Percentiles rank a stretch among this genome's conserved stretches.
Evolutionary conservation across 495 filamentous ascomycete species (phyloP).

Genomic region (Xanthoparmelia taractica): DNA sequence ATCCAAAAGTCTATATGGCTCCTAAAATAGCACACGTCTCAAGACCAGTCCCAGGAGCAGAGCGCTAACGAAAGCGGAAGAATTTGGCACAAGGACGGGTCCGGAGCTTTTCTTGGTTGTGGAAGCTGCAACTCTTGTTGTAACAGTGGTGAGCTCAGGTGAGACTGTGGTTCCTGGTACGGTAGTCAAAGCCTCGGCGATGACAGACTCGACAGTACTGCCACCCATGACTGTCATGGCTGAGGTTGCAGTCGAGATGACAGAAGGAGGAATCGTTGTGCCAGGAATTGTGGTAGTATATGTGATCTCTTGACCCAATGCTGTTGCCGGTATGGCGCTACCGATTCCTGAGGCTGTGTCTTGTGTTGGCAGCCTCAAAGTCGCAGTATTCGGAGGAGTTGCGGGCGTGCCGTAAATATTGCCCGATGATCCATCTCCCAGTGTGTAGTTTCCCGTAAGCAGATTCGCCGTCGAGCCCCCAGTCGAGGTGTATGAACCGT

Average conservation of each 20-base stretch:
- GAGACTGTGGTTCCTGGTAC: conserved; percentile 18
- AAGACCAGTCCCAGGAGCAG: neutral
- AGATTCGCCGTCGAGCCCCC: conserved; percentile 32
- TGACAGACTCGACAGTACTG: conserved; percentile 1
- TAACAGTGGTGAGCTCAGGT: conserved; percentile 17
- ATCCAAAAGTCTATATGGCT: neutral
- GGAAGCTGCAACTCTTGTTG: conserved; percentile 16
- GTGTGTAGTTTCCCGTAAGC: conserved; percentile 32
- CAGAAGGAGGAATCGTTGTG: conserved; percentile 19
- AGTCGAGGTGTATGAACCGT: conserved; percentile 30
- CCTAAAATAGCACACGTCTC: neutral
- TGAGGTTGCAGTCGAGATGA: conserved; percentile 13
- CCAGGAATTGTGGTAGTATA: conserved; percentile 22
- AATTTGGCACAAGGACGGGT: neutral
- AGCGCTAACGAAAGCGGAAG: neutral
- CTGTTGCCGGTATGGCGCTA: conserved; percentile 31
- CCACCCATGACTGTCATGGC: conserved; percentile 7
- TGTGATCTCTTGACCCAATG: conserved; percentile 25
- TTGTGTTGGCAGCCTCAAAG: conserved; percentile 34
- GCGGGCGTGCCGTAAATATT: conserved; percentile 33
- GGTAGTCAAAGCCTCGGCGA: conserved; percentile 17
- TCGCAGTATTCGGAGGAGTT: conserved; percentile 32
- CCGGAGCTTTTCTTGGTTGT: conserved; percentile 17
- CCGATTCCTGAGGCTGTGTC: conserved; percentile 32
- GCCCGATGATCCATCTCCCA: conserved; percentile 29